Evolutionary conservation across 257 asterid species (phyloP), one percentile per base, ranked within the genome.

Genomic region (Handroanthus guayacan): DNA sequence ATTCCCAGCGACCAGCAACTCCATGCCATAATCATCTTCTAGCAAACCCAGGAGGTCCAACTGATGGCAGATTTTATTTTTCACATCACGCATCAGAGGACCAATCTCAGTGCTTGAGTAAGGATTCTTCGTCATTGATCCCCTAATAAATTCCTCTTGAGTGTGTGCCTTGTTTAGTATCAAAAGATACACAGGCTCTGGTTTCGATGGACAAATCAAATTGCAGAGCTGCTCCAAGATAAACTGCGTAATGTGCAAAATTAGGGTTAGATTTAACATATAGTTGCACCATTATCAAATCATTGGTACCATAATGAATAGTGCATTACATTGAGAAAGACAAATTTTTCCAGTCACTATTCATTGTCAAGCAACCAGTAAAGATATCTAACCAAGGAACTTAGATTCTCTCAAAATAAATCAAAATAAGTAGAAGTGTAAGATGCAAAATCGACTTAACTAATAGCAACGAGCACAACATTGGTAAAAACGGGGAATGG

Each of bases 11-110:
- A 95, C 95, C 76, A 95, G 88, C 82, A 95, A 87, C 77, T 95
- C 99, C 99, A 95, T 95, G 81, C 99, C 95, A 81, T 84, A 95
- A 83, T 95, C 99, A 82, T 93, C 99, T 88, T 93, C 99, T 77
- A 95, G 36, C 34, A 95, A 92, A 76, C 99, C 97, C 82, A 95
- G 83, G 56, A 95, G 97, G 81, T 95, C 99, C 93, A 95, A 86
- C 87, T 95, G 99, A 78, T 91, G 93, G 86, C 99, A 95, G 65
- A 95, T 95, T 85, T 95, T 95, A 83, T 95, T 95, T 89, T 93
- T 95, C 58, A 95, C 99, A 87, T 95, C 99, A 82, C 99, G 98
- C 99, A 95, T 93, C 82, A 95, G 87, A 41, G 99, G 99, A 77
- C 99, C 99, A 84, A 95, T 84, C 87, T 95, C 99, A 79, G 89